These are phyloP conservation scores for Wickerhamiella bombiphila DNA, from an alignment of 805 yeast genomes.

Conservation along the genomic window DNA sequence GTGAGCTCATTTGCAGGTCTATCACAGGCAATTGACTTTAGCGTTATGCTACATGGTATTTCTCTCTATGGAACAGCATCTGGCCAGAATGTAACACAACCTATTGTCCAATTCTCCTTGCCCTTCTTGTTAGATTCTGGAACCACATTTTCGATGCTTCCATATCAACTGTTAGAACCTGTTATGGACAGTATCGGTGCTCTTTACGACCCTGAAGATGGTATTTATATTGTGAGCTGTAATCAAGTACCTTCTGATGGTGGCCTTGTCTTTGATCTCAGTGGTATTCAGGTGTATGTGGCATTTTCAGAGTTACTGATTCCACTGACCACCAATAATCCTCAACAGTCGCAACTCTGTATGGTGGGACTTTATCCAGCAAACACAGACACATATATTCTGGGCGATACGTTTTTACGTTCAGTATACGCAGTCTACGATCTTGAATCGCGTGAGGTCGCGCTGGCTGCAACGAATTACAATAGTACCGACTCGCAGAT, in stretches of 20 bases:
- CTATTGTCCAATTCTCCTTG: slow-evolving; percentile 6
- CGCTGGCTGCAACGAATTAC: slow-evolving; percentile 36
- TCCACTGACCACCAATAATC: slow-evolving; percentile 4
- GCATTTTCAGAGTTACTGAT: slow-evolving; percentile 11
- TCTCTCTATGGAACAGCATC: slow-evolving; percentile 4
- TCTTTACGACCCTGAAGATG: not conserved
- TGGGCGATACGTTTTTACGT: slow-evolving; percentile 45
- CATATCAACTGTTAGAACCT: slow-evolving; percentile 17
- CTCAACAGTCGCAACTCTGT: not conserved
- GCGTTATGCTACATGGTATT: slow-evolving; percentile 16
- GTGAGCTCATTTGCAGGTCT: slow-evolving; percentile 20
- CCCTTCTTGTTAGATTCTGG: slow-evolving; percentile 36
- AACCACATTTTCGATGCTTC: slow-evolving; percentile 35
- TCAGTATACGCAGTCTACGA: slow-evolving; percentile 47
- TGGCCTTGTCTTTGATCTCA: slow-evolving; percentile 11
- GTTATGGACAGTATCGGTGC: slow-evolving; percentile 11
- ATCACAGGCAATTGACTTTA: slow-evolving; percentile 12
- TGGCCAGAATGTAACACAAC: not conserved
- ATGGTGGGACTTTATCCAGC: slow-evolving; percentile 1
- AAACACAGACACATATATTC: slow-evolving; percentile 20
- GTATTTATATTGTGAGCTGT: slow-evolving; percentile 7
- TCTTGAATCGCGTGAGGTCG: slow-evolving; percentile 38
- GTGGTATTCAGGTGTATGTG: slow-evolving; percentile 12
- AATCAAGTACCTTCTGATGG: slow-evolving; percentile 2
- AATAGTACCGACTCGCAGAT: slow-evolving; percentile 16